A percentile compares a stretch with the other conserved stretches of the same genome.
These are phyloP conservation scores for Fusarium scirpi DNA, from an alignment of 2,329 filamentous ascomycete genomes.

Conservation along the genomic window DNA sequence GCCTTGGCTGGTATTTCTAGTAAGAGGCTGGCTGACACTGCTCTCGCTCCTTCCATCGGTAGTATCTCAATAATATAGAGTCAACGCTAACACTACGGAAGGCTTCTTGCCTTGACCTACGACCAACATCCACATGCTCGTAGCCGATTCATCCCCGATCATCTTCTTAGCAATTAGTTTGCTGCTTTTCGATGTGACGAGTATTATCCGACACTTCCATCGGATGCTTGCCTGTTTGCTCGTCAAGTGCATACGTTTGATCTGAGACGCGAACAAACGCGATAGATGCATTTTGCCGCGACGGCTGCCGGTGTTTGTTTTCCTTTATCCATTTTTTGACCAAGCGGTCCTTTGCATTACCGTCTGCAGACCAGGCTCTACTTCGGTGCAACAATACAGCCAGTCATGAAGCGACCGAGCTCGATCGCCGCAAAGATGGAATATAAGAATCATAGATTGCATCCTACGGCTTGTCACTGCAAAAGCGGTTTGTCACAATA, in stretches of 20 bases:
- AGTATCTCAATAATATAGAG: neutral
- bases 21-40: constrained; percentile 23
- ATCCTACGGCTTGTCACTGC: neutral
- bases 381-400: constrained; percentile 1
- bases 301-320: neutral
- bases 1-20: neutral
- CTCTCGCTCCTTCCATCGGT: neutral
- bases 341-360: constrained; percentile 9
- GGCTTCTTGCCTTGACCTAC: neutral
- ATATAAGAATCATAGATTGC: neutral
- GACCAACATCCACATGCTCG: neutral
- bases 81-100: neutral
- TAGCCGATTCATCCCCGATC: neutral
- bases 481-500: neutral
- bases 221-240: constrained; percentile 1
- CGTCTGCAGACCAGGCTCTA: neutral
- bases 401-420: neutral
- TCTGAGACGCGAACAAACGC: neutral
- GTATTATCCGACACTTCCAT: neutral
- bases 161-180: neutral
- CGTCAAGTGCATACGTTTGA: neutral
- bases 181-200: neutral
- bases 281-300: neutral
- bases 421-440: neutral
- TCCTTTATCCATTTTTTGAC: neutral